These are phyloP conservation scores for Syncephalis fuscata DNA, from an alignment of 371 early-diverging fungal genomes.

Conservation along the genomic window DNA sequence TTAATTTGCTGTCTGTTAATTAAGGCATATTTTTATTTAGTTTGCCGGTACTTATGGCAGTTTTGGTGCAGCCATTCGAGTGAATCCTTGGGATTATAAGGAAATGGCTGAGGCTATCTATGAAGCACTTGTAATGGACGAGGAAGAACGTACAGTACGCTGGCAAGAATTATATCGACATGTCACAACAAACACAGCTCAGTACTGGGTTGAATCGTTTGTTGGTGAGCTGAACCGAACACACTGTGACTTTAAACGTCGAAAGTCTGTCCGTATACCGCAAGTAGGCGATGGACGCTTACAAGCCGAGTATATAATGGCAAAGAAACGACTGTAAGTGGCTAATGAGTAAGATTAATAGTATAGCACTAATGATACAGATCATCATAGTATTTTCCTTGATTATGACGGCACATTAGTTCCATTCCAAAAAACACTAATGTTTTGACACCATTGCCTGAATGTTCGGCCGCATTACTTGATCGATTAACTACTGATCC, in stretches of 20 bases:
- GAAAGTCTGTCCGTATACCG: conserved; percentile 43
- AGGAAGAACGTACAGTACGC: conserved; percentile 18
- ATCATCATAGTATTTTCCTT: conserved; percentile 30
- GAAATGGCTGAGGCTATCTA: conserved; percentile 75
- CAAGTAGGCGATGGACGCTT: conserved; percentile 21
- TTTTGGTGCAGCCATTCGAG: conserved; percentile 68
- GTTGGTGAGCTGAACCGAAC: conserved; percentile 31
- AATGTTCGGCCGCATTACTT: neutral
- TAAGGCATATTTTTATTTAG: conserved; percentile 4
- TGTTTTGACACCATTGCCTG: conserved; percentile 9
- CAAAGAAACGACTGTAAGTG: conserved; percentile 39
- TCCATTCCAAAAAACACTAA: conserved; percentile 35
- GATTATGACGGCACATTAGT: conserved; percentile 82
- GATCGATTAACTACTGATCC: conserved; percentile 46
- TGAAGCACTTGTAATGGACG: conserved; percentile 55
- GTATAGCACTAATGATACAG: no score
- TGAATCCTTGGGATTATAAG: conserved; percentile 81
- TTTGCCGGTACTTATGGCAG: conserved; percentile 93
- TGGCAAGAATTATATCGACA: conserved; percentile 49
- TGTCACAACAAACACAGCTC: conserved; percentile 57
- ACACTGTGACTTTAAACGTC: conserved; percentile 32
- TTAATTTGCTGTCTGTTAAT: neutral
- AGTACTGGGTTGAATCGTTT: conserved; percentile 31
- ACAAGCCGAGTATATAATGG: conserved; percentile 19
- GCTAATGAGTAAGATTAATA: conserved; percentile 3